Evolutionary conservation across 179 eudicot genomes (phyloP).

Genomic region (Silene noctiflora): DNA sequence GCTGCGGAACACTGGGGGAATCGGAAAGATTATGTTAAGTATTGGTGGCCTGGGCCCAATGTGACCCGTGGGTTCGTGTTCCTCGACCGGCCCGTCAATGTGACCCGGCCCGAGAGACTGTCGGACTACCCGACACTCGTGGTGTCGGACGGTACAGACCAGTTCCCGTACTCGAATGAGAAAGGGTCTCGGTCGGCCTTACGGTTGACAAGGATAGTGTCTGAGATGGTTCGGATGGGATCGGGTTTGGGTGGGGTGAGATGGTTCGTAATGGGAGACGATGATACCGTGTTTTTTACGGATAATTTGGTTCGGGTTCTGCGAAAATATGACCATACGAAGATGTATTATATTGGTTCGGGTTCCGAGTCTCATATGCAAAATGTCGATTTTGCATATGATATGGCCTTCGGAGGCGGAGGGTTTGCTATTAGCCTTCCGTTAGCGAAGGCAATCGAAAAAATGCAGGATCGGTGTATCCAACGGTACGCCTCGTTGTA

Average conservation of each 20-base stretch:
- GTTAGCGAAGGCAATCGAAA: slow-evolving; percentile 52
- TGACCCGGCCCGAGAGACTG: background rate
- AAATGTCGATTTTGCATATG: slow-evolving; percentile 42
- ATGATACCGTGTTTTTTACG: slow-evolving; percentile 54
- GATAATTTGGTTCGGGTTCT: slow-evolving; percentile 61
- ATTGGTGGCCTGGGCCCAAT: slow-evolving; percentile 50
- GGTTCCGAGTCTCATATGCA: slow-evolving; percentile 53
- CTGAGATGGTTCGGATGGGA: slow-evolving; percentile 42
- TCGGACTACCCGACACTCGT: slow-evolving; percentile 21
- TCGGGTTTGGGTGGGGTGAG: slow-evolving; percentile 30
- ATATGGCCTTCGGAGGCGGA: slow-evolving; percentile 77
- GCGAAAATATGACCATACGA: slow-evolving; percentile 53
- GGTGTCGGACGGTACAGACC: slow-evolving; percentile 33
- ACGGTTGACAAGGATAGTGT: slow-evolving; percentile 53
- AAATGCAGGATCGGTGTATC: slow-evolving; percentile 53
- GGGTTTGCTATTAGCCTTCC: slow-evolving; percentile 66
- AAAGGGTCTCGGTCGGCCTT: slow-evolving; percentile 42
- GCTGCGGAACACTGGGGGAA: slow-evolving; percentile 42
- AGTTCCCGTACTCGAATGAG: slow-evolving; percentile 32
- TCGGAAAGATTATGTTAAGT: slow-evolving; percentile 39
- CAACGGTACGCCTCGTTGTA: slow-evolving; percentile 44
- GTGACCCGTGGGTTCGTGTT: slow-evolving; percentile 45
- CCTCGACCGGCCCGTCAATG: slow-evolving; percentile 28
- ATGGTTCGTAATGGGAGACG: slow-evolving; percentile 72
- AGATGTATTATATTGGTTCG: slow-evolving; percentile 59